Conservation (phyloP, 2,329 filamentous ascomycete genomes). For the Diaporthe humulicola region DNA sequence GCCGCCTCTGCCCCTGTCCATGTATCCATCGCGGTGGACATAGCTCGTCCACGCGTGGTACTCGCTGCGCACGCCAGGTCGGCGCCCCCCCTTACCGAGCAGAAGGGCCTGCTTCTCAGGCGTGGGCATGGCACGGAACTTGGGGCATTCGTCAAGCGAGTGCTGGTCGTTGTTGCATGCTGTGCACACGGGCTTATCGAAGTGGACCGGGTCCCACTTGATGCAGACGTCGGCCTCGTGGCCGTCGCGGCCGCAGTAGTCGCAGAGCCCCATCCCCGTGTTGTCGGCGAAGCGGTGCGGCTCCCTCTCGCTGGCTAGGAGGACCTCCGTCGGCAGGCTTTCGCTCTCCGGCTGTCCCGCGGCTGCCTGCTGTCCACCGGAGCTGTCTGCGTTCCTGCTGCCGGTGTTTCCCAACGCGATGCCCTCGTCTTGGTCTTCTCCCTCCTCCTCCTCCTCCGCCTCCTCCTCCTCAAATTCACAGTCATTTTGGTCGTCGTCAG, state of each 20-base stretch:
- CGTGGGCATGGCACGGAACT: not conserved
- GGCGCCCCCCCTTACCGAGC: slow-evolving; percentile 2
- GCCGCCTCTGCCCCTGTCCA: not conserved
- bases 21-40: not conserved
- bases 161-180: slow-evolving; percentile 30
- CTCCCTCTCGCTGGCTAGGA: not conserved
- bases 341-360: not conserved
- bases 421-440: not conserved
- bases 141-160: slow-evolving; percentile 24
- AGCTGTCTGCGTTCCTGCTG: not conserved
- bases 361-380: too few species aligned
- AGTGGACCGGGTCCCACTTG: slow-evolving; percentile 20
- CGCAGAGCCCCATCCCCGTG: slow-evolving; percentile 26
- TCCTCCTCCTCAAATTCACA: not conserved
- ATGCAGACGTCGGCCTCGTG: slow-evolving; percentile 31
- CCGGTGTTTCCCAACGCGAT: not conserved
- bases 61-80: slow-evolving; percentile 31
- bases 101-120: slow-evolving; percentile 4
- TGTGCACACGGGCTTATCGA: slow-evolving; percentile 32
- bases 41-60: slow-evolving; percentile 25
- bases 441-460: not conserved
- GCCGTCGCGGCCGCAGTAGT: slow-evolving; percentile 27
- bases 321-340: not conserved
- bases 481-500: not conserved
- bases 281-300: slow-evolving; percentile 14